These are phyloP conservation scores for Amylocarpus encephaloides DNA, from an alignment of 2,329 filamentous ascomycete species.

Conservation along the genomic window DNA sequence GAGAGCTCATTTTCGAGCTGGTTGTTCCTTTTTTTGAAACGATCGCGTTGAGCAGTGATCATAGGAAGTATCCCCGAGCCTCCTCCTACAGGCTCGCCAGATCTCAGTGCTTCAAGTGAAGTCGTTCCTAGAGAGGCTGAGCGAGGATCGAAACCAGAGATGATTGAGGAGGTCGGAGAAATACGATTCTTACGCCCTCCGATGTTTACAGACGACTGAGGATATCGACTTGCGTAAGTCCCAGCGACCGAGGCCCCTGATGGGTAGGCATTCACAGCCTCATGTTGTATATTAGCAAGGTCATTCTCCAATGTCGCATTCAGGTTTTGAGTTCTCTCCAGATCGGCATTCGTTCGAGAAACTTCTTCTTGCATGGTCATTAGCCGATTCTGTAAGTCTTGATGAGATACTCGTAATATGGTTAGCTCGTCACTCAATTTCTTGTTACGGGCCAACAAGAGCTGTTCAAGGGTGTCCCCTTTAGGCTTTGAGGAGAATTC, in stretches of 20 bases:
- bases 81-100: constrained; percentile 60
- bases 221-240: constrained; percentile 77
- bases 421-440: constrained; percentile 93
- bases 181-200: constrained; percentile 56
- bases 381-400: constrained; percentile 77
- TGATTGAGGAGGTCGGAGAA: constrained; percentile 95
- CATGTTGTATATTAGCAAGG: constrained; percentile 77
- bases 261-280: constrained; percentile 76
- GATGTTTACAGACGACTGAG: constrained; percentile 54
- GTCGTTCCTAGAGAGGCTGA: constrained; percentile 39
- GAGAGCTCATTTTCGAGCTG: constrained; percentile 88
- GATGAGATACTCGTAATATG: constrained; percentile 85
- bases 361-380: constrained; percentile 78
- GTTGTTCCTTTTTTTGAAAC: constrained; percentile 92
- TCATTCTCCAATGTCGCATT: constrained; percentile 90
- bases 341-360: constrained; percentile 73
- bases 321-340: constrained; percentile 77
- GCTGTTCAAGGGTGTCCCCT: constrained; percentile 80
- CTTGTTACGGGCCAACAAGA: constrained; percentile 89
- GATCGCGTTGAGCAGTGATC: constrained; percentile 95
- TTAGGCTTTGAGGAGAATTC: constrained; percentile 49
- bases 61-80: constrained; percentile 91
- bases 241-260: constrained; percentile 89
- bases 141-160: constrained; percentile 85
- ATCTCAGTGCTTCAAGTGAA: constrained; percentile 51